Conservation (phyloP, 495 filamentous ascomycete species). For the Podospora australis region DNA sequence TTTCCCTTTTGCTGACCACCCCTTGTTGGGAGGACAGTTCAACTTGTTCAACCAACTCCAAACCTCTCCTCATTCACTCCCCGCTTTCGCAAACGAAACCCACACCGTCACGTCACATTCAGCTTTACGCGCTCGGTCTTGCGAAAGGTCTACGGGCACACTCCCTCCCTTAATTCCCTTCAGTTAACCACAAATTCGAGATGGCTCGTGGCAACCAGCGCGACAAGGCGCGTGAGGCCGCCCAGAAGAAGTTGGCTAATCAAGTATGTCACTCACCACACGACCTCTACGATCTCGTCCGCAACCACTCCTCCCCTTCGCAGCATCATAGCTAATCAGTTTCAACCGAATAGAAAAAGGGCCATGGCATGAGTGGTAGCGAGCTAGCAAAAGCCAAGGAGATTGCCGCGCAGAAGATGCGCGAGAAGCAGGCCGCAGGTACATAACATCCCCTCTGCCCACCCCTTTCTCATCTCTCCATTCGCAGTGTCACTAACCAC, state of each 20-base stretch:
- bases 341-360: constrained; percentile 51
- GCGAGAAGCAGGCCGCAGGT: constrained; percentile 84
- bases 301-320: constrained; percentile 6
- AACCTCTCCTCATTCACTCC: constrained; percentile 1
- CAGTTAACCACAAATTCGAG: not conserved
- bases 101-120: not conserved
- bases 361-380: constrained; percentile 52
- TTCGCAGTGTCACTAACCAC: not conserved
- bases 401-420: constrained; percentile 74
- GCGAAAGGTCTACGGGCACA: no score
- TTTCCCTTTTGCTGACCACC: not conserved
- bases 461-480: not conserved
- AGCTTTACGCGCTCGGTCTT: no score
- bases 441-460: constrained; percentile 19
- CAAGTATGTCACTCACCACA: no score
- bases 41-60: not conserved
- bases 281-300: constrained; percentile 6
- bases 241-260: constrained; percentile 55
- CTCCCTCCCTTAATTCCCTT: not conserved
- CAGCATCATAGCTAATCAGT: constrained; percentile 1
- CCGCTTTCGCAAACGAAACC: not conserved
- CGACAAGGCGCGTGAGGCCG: constrained; percentile 80
- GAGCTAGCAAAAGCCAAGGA: constrained; percentile 72
- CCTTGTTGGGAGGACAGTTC: no score
- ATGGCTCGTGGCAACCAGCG: constrained; percentile 95